Base-by-base conservation (phyloP, 495 filamentous ascomycete species). In the Aspergillus mulundensis region DNA sequence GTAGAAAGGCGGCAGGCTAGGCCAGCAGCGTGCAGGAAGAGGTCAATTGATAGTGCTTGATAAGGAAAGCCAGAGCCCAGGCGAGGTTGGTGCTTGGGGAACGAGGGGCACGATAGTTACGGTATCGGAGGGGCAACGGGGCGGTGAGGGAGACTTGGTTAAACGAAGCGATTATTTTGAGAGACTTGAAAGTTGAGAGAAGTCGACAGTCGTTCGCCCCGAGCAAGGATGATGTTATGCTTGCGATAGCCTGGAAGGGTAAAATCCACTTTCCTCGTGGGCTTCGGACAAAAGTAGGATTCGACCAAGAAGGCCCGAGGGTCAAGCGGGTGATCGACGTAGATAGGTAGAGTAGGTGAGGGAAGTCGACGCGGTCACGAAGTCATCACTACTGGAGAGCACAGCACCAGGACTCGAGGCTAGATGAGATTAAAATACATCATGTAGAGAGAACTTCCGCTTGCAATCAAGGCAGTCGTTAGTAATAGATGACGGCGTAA, bases 21-120 rank as follows among this genome's bases (percentile, higher is more conserved):
- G 64, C 67, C 70, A 68, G 58, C 49, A 65, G 15, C 47, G 15
- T 8, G 41, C 28, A 42, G 10, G 3, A 39, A 43, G 7, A 2
- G 21, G 19, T 39, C 48, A 50, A 50, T 39, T 19, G 19, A 30
- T 12, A 7, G 14, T n/a, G 18, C 16, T 50, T 14, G 45, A 43
- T 34, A 30, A 20, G n/a, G 36, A 46, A 20, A 53, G 5, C 1
- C n/a, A 28, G 15, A 47, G 24, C 18, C 15, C 38, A 10, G 8
- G 38, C 38, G n/a, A 25, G 20, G 20, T 50, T 39, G 43, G 18
- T 38, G 30, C 14, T 19, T 10, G 3, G 30, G 23, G 11, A 18
- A 16, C 14, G 47, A 50, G 47, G 32, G 47, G 47, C 32, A 50
- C 47, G 47, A 50, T 39, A 16, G 49, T 28, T 24, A n/a, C n/a